Percentiles rank a stretch among this genome's conserved stretches.
Conservation (phyloP, 1,284 basidiomycete species). For the Malassezia restricta region DNA sequence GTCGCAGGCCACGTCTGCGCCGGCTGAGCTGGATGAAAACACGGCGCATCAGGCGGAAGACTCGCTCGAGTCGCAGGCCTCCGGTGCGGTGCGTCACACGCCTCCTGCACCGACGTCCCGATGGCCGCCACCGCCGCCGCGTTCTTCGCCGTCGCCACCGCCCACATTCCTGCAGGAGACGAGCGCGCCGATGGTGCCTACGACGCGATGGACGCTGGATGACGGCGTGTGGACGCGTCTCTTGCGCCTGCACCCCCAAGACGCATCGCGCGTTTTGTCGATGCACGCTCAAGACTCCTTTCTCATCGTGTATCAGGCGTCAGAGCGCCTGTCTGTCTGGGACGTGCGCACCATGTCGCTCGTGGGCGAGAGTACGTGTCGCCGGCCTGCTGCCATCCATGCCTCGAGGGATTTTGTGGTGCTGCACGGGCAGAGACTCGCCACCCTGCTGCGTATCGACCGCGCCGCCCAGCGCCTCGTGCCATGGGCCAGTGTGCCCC, state of each 20-base stretch:
- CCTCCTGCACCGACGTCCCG: not conserved
- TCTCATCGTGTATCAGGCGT: slow-evolving; percentile 9
- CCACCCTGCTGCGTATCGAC: too few species aligned
- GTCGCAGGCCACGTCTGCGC: not conserved
- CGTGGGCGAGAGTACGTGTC: not conserved
- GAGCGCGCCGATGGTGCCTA: not conserved
- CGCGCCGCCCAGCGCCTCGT: too few species aligned
- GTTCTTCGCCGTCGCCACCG: not conserved
- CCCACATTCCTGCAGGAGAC: not conserved
- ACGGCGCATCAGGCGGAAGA: not conserved
- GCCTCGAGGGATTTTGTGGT: not conserved
- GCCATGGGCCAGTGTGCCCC: too few species aligned
- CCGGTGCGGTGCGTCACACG: not conserved
- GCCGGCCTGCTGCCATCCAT: too few species aligned
- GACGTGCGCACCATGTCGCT: not conserved
- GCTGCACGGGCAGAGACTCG: not conserved
- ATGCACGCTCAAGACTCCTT: not conserved
- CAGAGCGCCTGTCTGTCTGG: slow-evolving; percentile 11
- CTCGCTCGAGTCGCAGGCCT: slow-evolving; percentile 6
- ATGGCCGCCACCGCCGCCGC: not conserved
- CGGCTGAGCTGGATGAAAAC: not conserved
- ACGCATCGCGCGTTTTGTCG: slow-evolving; percentile 5
- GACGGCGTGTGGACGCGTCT: not conserved
- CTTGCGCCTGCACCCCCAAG: slow-evolving; percentile 1
- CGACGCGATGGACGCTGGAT: not conserved